Evolutionary conservation across 2,329 filamentous ascomycete genomes (phyloP).

Genomic region (Fusarium vanettenii): DNA sequence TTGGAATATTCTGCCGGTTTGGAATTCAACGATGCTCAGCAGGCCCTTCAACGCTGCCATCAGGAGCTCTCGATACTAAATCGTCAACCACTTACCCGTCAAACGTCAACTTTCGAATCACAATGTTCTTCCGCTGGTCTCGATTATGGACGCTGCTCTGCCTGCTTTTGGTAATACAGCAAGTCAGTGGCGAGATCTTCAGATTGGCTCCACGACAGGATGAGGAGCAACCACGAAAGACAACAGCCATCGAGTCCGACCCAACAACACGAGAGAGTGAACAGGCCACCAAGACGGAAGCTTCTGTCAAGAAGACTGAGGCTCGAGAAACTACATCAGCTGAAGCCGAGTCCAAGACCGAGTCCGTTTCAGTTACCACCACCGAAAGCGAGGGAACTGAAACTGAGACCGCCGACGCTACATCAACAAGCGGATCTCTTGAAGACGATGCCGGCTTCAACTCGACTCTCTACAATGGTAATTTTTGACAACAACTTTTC

Average conservation of each 20-base stretch:
- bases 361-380: slow-evolving; percentile 21
- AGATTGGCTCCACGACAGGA: slow-evolving; percentile 51
- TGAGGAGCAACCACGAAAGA: slow-evolving; percentile 20
- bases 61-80: slow-evolving; percentile 31
- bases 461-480: slow-evolving; percentile 51
- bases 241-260: slow-evolving; percentile 24
- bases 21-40: slow-evolving; percentile 34
- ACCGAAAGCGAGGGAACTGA: slow-evolving; percentile 20
- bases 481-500: neutral
- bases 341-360: slow-evolving; percentile 9
- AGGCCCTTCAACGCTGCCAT: slow-evolving; percentile 17
- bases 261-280: slow-evolving; percentile 18
- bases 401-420: slow-evolving; percentile 18
- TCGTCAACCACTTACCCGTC: slow-evolving; percentile 1
- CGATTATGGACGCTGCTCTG: slow-evolving; percentile 54
- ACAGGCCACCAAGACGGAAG: slow-evolving; percentile 20
- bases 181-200: slow-evolving; percentile 50
- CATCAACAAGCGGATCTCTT: slow-evolving; percentile 34
- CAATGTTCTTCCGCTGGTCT: slow-evolving; percentile 50
- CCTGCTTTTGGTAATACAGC: slow-evolving; percentile 53
- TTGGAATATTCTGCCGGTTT: neutral
- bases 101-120: slow-evolving; percentile 15
- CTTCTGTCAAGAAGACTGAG: slow-evolving; percentile 24
- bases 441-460: slow-evolving; percentile 40
- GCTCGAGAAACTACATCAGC: slow-evolving; percentile 4